Base-by-base conservation (phyloP, 2,329 filamentous ascomycete genomes). In the Clathrospora elynae region DNA sequence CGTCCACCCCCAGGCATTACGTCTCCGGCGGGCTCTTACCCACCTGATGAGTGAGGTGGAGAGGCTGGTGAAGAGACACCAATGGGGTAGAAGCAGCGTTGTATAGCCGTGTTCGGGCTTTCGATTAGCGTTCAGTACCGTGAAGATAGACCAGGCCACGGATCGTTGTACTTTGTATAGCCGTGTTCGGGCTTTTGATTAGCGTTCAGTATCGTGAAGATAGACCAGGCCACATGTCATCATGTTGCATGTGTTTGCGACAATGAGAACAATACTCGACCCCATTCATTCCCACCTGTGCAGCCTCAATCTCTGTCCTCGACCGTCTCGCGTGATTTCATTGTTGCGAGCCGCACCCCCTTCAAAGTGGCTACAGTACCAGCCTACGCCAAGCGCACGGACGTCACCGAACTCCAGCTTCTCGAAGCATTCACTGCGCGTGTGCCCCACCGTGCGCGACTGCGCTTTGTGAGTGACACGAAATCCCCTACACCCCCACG, bases 371-470 rank as follows among this genome's bases (percentile, higher is more conserved):
- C 9, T 16, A 30, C 9, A 18, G 12, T 10, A 11, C 10, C 28
- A 29, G 47, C 42, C 41, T 33, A 35, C 17, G 25, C 24, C 20
- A 12, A 11, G 39, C 36, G 46, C 42, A 44, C 43, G 47, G 42
- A 40, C 46, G 29, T 24, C n/a, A 42, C 37, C 41, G 29, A 20
- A 13, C 14, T 42, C 42, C 39, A 14, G 41, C 35, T 36, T 25
- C 26, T 36, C 35, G 29, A 23, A 22, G 31, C 37, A 42, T 46
- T 56, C 45, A 57, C 54, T 34, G 51, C 42, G n/a, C 38, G 45
- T 44, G 28, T 55, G 50, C 49, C 52, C 48, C 33, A 37, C 47
- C 18, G 37, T 46, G 39, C 42, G 44, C 42, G 40, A 24, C 19
- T 51, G 43, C 46, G 42, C 44, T 46, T 35, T 42, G 32, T 35